A percentile compares a stretch with the other conserved stretches of the same genome.
Evolutionary conservation across 257 asterid species (phyloP).

Genomic region (Scutellaria baicalensis): DNA sequence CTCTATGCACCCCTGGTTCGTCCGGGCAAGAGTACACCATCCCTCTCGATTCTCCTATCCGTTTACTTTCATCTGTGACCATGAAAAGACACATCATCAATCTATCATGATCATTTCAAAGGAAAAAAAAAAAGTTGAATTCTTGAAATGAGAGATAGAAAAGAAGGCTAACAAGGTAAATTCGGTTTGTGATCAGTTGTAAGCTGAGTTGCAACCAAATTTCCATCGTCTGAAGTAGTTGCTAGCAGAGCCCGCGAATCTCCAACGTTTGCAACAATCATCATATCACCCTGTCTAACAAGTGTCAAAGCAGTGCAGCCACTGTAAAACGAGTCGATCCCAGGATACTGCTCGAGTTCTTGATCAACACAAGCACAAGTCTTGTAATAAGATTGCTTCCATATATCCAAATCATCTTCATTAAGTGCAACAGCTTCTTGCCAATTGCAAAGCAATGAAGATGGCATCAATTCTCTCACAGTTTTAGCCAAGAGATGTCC

Average conservation of each 20-base stretch:
- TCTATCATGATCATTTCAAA: not conserved
- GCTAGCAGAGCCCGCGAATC: conserved; percentile 80
- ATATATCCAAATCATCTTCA: conserved; percentile 28
- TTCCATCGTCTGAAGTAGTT: conserved; percentile 42
- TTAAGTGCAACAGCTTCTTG: conserved; percentile 43
- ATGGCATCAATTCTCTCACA: conserved; percentile 53
- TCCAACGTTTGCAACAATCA: conserved; percentile 63
- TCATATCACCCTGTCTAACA: conserved; percentile 60
- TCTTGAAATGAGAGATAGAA: not conserved
- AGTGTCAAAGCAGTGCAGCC: conserved; percentile 64
- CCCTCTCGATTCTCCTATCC: conserved; percentile 60
- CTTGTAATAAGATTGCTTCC: conserved; percentile 54
- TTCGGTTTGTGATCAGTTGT: conserved; percentile 80
- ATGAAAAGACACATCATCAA: not conserved
- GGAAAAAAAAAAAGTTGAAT: not conserved
- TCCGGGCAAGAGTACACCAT: conserved; percentile 42
- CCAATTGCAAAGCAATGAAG: conserved; percentile 53
- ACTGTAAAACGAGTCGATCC: conserved; percentile 59
- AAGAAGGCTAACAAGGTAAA: conserved; percentile 45
- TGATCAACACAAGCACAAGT: conserved; percentile 66
- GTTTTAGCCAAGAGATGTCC: conserved; percentile 62
- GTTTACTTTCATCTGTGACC: conserved; percentile 50
- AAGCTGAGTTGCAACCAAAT: conserved; percentile 53
- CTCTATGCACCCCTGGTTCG: conserved; percentile 65
- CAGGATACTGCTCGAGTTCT: conserved; percentile 38